Base-by-base conservation (phyloP, 1,284 basidiomycete genomes). In the Pseudozyma pruni region DNA sequence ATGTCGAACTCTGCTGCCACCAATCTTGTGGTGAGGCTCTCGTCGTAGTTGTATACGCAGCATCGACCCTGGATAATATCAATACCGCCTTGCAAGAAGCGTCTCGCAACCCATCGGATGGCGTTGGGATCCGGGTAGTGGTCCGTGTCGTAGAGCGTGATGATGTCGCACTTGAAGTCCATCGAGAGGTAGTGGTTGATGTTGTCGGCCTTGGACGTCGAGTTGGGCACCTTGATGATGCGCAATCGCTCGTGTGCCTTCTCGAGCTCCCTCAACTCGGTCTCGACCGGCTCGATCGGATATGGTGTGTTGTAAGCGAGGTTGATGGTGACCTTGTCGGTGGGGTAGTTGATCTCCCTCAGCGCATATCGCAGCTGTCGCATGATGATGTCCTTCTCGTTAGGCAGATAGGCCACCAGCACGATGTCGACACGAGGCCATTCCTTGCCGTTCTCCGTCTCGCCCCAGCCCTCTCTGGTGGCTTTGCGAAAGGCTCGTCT, bases 51-150 rank as follows among this genome's bases (percentile, higher is more conserved):
- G 75, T 77, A 76, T 19, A 78, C 58, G 38, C 68, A 73, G 57
- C 78, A 78, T 20, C 78, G 51, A 2, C 78, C 78, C 43, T 79
- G 77, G 33, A 79, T 74, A 44, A 79, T 71, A 25, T 79, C 77
- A 20, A 78, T 75, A n/a, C 78, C 75, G 22, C 78, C 76, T 17
- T 66, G 50, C 23, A 69, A 27, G 67, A 79, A 76, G 5, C 76
- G 46, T 7, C 67, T 44, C 2, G 72, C 76, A 3, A 75, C 78
- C 67, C 70, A 78, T 17, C 68, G 55, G 4, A 79, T 47, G 3
- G 78, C 76, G 29, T 73, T 60, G 9, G 72, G 69, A 31, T 76
- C 76, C 8, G 74, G 68, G 47, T 67, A 75, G 60, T 78, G 76
- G 40, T 78, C 78, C 7, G 76, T 75, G 35, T 78, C 76, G 53